Evolutionary conservation across 1,139 yeast species (phyloP).

Genomic region (Yamadazyma conglobata): DNA sequence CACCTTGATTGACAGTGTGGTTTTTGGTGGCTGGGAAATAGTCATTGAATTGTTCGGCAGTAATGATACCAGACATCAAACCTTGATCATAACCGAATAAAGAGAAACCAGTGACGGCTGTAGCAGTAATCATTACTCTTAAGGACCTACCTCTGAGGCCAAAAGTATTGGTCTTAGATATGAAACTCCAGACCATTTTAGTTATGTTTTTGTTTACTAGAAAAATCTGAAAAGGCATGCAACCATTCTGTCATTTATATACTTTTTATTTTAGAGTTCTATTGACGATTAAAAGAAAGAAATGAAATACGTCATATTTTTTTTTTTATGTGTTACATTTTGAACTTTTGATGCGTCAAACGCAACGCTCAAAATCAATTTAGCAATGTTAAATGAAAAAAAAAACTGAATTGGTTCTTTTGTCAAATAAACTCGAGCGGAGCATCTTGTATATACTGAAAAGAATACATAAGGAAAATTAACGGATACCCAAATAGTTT

Average conservation of each 20-base stretch:
- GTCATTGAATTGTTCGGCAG: conserved; percentile 53
- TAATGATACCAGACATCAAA: conserved; percentile 67
- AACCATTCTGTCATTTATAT: conserved; percentile 2
- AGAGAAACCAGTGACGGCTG: conserved; percentile 64
- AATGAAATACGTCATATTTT: conserved; percentile 4
- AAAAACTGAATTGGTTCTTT: no score
- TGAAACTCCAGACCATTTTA: conserved; percentile 26
- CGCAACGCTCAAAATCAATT: no score
- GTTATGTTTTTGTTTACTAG: neutral
- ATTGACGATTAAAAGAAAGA: conserved; percentile 3
- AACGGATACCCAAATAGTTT: no score
- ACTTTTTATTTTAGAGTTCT: neutral
- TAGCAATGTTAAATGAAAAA: no score
- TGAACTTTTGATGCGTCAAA: no score
- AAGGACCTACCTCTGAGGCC: conserved; percentile 47
- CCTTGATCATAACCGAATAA: conserved; percentile 78
- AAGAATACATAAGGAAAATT: no score
- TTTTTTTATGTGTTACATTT: neutral
- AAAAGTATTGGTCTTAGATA: conserved; percentile 35
- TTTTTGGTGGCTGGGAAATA: conserved; percentile 54
- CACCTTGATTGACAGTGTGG: conserved; percentile 54
- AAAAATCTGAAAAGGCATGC: conserved; percentile 5
- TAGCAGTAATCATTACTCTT: conserved; percentile 45
- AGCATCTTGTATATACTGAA: no score
- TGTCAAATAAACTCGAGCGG: no score